phyloP scores from a whole-genome alignment of 1,284 basidiomycete species.

The Marasmius tenuissimus region DNA sequence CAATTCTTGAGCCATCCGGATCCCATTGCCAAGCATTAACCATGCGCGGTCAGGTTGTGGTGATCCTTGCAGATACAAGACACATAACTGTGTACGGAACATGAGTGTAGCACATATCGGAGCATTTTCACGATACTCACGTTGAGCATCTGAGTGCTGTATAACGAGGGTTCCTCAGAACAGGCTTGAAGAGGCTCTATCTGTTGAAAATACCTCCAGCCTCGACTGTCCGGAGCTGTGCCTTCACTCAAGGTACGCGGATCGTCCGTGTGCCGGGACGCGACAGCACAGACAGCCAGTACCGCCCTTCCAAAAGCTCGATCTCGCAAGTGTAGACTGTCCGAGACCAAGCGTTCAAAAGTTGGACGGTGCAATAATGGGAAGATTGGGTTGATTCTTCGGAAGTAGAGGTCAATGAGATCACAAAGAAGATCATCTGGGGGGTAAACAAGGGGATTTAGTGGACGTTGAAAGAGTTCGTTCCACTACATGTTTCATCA shows the following conservation, averaged over 20 bases:
- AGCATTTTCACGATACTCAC: conserved; percentile 31
- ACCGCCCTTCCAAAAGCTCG: conserved; percentile 58
- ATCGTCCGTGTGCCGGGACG: conserved; percentile 60
- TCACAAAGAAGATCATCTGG: conserved; percentile 46
- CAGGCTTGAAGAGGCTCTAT: conserved; percentile 45
- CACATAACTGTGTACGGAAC: conserved; percentile 20
- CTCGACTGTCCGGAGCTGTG: conserved; percentile 43
- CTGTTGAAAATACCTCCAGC: conserved; percentile 61
- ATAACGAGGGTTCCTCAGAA: conserved; percentile 42
- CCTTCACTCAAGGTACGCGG: conserved; percentile 45
- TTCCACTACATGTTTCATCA: conserved; percentile 26
- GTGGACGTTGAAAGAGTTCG: conserved; percentile 16
- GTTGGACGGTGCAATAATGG: conserved; percentile 64
- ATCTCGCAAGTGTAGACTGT: conserved; percentile 52
- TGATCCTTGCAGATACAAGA: conserved; percentile 44
- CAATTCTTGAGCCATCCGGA: conserved; percentile 52
- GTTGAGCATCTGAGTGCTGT: conserved; percentile 48
- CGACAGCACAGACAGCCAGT: conserved; percentile 65
- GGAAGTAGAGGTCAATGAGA: conserved; percentile 65
- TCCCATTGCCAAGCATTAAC: conserved; percentile 52
- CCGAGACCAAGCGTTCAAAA: conserved; percentile 51
- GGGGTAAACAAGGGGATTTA: conserved; percentile 36
- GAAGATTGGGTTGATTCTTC: conserved; percentile 46
- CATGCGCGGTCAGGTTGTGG: conserved; percentile 56
- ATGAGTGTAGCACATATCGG: neutral